Base-by-base conservation (phyloP, 164 flowering plant genomes). In the Magnolia officinalis region DNA sequence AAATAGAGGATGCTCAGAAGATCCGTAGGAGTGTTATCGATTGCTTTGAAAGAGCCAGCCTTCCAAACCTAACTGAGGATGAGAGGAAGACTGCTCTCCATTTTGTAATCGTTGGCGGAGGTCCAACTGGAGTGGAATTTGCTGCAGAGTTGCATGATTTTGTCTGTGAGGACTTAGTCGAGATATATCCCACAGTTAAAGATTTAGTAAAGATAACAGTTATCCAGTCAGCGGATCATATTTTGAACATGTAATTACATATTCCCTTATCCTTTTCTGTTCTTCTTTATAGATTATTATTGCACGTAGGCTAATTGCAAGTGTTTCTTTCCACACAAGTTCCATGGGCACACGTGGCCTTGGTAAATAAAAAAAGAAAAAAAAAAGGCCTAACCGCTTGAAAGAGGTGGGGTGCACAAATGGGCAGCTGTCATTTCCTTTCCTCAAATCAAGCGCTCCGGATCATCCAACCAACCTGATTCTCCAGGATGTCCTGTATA, bases 71-170 rank as follows among this genome's bases (percentile, higher is more conserved):
- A 19, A 94, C 84, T 82, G 97, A 94, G 29, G 97, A 90, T 73
- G 97, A 92, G 77, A 86, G 83, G 85, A 90, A 82, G 81, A 90
- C 76, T 49, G 84, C 85, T 74, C 86, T 96, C 72, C 97, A 96
- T 80, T 96, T 96, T 79, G 97, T 96, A 23, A 79, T 96, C 80
- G 97, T 96, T 69, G 99, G 99, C 76, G 98, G 99, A 59, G 99
- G 99, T 68, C 99, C 99, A 9, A 90, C 98, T 49, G 99, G 98
- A 70, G 93, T 94, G 67, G 99, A 96, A 84, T 96, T 96, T 86
- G 94, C 97, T 70, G 99, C 98, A 18, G 98, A 92, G 86, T 86
- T 96, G 69, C 98, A 94, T 82, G 99, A 94, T 80, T 94, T 84
- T 80, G 74, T 96, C 69, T 65, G 72, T 50, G 96, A 94, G 81